Evolutionary conservation across 2,329 filamentous ascomycete species (phyloP), one percentile per base, ranked within the genome.

Genomic region (Westerdykella aurantiaca): DNA sequence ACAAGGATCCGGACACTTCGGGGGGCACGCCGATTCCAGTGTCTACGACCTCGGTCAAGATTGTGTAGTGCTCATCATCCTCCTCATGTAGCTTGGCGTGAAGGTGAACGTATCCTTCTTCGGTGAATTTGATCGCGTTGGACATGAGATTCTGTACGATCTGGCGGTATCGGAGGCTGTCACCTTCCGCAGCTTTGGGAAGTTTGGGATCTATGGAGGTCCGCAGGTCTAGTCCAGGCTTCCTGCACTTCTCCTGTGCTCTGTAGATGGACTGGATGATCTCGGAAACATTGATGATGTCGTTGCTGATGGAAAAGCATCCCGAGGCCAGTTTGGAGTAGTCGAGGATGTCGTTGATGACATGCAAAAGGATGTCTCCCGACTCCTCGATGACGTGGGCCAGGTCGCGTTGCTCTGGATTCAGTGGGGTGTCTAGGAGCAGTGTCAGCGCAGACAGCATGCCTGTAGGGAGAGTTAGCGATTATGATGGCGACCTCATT

Each of bases 341-440:
- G 62, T 84, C 80, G n/a, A 83, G 70, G 37, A 84, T 80, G 47
- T 82, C 78, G 53, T 83, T 82, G 58, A 83, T 82, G 39, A 83
- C 74, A 49, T 78, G 76, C 14, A 83, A 63, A 17, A 83, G 67
- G 2, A 81, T 69, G 16, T 75, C 72, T 2, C 77, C 79, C 0
- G 79, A 82, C 44, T 81, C 78, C 50, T 79, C 72, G 43, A 83
- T 78, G 37, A 82, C 77, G 34, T 70, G 68, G 1, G 76, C 72
- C 34, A 76, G 75, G 44, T 83, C 79, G 17, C 71, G 69, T 58
- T 83, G 80, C 34, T 78, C 71, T 1, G 70, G 58, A 5, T 70
- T 69, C n/a, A 83, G 62, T 0, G 63, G 53, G 0, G 78, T 79
- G 48, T 79, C 76, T 16, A 76, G 68, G 4, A 83, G 69, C 48